Base-by-base conservation (phyloP, 257 asterid genomes). In the Ophiorrhiza pumila region DNA sequence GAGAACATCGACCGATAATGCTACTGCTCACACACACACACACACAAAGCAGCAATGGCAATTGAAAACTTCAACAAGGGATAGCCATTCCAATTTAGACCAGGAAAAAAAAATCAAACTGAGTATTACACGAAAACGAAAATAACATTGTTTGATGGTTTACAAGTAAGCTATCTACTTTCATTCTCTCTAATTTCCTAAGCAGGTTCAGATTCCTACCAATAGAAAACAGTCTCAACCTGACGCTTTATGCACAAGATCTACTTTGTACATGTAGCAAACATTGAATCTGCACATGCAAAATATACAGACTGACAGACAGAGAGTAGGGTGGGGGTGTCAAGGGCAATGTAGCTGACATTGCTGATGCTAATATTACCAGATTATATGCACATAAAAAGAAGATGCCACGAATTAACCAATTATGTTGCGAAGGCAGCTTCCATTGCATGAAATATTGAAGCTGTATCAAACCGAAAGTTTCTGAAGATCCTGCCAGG, bases 401-500 rank as follows among this genome's bases (percentile, higher is more conserved):
- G 74, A 74, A 4, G 66, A 47, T n/a, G 68, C 18, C 27, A 5
- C 17, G 69, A 60, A 58, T 68, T 64, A 66, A 66, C 46, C 69
- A 37, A 64, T 82, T 70, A 89, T 14, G 79, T 37, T 35, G 88
- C 73, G 77, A 91, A 91, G 39, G 87, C 85, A 60, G 88, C 68
- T 22, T 91, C 96, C 77, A 89, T 80, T n/a, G 96, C 90, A 9
- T 75, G 87, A 37, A 85, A 71, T 59, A 91, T 84, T 1, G 91
- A 76, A 69, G 75, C 83, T n/a, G 82, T 87, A 76, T 91, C 95
- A 66, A 90, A 88, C 49, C 78, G 87, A 71, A 91, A 89, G 84
- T 88, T 91, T 83, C 86, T 84, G 78, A 91, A 89, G 85, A 85
- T 86, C 80, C 75, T 78, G 35, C 88, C 87, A 22, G 90, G 89